phyloP scores from a whole-genome alignment of 1,284 basidiomycete species.

The Takashimella tepidaria region DNA sequence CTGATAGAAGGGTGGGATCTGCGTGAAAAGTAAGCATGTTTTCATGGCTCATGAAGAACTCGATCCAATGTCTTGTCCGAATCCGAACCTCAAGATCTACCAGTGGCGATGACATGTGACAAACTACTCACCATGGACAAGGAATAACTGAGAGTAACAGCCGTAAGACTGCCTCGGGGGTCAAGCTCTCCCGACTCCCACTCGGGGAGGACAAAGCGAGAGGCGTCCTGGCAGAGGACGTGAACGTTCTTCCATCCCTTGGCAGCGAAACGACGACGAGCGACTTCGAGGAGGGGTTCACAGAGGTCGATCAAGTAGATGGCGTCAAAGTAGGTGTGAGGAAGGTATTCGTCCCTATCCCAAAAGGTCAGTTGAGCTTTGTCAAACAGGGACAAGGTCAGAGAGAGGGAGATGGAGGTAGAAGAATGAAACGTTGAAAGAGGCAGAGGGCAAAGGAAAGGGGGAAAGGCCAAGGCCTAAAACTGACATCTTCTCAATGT shows the following conservation, averaged over 20 bases:
- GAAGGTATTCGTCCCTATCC: constrained; percentile 67
- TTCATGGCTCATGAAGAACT: not conserved
- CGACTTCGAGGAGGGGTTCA: constrained; percentile 67
- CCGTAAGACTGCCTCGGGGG: constrained; percentile 56
- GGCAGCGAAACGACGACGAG: constrained; percentile 61
- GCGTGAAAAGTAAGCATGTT: constrained; percentile 4
- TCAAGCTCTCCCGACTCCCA: constrained; percentile 54
- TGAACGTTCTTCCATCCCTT: constrained; percentile 71
- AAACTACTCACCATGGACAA: constrained; percentile 58
- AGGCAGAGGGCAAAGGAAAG: not conserved
- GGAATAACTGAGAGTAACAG: constrained; percentile 67
- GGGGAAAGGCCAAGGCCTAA: not conserved
- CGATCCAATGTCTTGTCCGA: not conserved
- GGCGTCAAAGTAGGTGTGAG: constrained; percentile 61
- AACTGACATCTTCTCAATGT: constrained; percentile 65
- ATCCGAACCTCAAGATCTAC: not conserved
- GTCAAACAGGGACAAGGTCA: too few species aligned
- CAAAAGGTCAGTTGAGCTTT: not conserved
- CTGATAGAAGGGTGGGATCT: constrained; percentile 68
- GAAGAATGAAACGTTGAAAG: too few species aligned
- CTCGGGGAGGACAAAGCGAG: constrained; percentile 61
- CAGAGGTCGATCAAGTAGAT: constrained; percentile 73
- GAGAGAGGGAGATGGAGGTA: not conserved
- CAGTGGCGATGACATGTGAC: too few species aligned
- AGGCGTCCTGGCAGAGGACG: constrained; percentile 70